A percentile compares a stretch with the other conserved stretches of the same genome.
These are phyloP conservation scores for Aegilops umbellulata DNA, from an alignment of 176 grass and related monocot genomes.

Conservation along the genomic window DNA sequence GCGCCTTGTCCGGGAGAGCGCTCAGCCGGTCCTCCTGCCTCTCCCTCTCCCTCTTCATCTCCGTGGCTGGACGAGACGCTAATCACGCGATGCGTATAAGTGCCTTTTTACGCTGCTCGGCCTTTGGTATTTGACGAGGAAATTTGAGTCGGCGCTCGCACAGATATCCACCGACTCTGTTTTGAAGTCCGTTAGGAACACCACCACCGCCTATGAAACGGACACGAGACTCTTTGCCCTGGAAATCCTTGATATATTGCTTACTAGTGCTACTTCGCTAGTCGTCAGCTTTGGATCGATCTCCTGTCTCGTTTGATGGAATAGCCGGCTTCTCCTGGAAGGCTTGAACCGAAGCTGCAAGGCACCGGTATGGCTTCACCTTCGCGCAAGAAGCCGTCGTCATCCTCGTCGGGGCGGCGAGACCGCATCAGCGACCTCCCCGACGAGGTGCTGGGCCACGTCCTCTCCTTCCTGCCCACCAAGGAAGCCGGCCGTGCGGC, in stretches of 20 bases:
- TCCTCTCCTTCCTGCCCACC: not conserved
- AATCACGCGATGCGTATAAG: not conserved
- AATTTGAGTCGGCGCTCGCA: not conserved
- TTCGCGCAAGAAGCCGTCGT: not conserved
- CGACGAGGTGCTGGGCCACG: not conserved
- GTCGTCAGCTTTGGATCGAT: too few species aligned
- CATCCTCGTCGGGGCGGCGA: not conserved
- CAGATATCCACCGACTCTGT: not conserved
- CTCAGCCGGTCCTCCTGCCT: not conserved
- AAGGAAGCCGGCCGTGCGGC: conserved; percentile 4
- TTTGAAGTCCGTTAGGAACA: not conserved
- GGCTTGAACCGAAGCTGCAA: not conserved
- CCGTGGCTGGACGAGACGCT: not conserved
- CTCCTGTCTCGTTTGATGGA: too few species aligned
- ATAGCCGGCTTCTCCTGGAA: not conserved
- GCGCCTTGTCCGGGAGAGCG: not conserved
- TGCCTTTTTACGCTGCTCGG: not conserved
- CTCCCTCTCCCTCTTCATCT: not conserved
- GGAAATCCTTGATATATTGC: too few species aligned
- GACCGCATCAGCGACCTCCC: not conserved
- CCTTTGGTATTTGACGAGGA: too few species aligned
- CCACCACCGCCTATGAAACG: too few species aligned
- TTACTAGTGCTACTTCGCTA: too few species aligned
- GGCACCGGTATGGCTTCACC: not conserved
- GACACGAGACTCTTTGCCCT: too few species aligned